phyloP scores from a whole-genome alignment of 164 flowering plant species.

The Amborella trichopoda region DNA sequence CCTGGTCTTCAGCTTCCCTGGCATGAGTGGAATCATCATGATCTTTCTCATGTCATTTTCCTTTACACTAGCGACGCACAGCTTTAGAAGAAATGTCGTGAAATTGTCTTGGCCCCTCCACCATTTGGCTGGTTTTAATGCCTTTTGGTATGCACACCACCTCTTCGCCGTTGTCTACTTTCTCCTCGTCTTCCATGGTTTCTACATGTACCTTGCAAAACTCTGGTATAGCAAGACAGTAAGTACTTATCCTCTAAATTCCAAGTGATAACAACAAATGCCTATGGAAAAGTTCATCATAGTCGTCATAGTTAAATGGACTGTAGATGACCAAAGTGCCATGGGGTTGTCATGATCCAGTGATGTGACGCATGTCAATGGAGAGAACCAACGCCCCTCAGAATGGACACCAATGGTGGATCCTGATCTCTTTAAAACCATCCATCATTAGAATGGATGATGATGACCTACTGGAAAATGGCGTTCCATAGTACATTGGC shows the following conservation, averaged over 20 bases:
- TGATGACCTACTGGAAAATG: no score
- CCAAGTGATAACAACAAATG: no score
- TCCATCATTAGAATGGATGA: no score
- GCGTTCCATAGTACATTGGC: no score
- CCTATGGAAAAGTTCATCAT: no score
- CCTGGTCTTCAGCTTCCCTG: conserved; percentile 54
- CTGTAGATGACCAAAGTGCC: no score
- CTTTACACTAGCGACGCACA: conserved; percentile 74
- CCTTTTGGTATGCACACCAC: conserved; percentile 98
- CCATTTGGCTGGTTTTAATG: conserved; percentile 86
- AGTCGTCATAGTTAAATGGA: no score
- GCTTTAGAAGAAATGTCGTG: conserved; percentile 80
- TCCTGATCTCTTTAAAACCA: no score
- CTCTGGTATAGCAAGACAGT: conserved; percentile 84
- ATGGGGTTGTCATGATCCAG: no score
- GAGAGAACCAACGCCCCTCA: no score
- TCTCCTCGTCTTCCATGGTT: conserved; percentile 76
- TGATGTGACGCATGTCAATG: no score
- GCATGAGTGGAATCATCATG: conserved; percentile 81
- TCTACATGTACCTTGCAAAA: conserved; percentile 68
- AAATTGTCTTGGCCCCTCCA: conserved; percentile 86
- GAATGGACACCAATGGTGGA: no score
- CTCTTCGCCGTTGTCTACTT: conserved; percentile 70
- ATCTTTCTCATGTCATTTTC: conserved; percentile 66
- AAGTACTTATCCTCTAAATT: conserved; percentile 4